Evolutionary conservation across 2,329 filamentous ascomycete genomes (phyloP).

Genomic region (Nemania sp.): DNA sequence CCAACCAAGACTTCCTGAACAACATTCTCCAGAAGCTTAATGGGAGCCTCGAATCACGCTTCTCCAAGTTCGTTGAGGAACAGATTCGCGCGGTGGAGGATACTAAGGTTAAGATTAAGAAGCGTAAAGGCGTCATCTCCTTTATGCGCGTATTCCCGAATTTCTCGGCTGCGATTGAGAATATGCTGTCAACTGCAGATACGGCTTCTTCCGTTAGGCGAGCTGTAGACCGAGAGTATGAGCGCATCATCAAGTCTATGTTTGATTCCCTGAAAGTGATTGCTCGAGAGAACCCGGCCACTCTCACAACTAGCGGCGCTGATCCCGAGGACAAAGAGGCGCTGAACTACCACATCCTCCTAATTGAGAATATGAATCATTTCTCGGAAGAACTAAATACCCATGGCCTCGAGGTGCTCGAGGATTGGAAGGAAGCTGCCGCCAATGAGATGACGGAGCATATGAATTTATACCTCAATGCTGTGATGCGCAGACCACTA

Average conservation of each 20-base stretch:
- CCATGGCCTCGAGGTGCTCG: constrained; percentile 78
- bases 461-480: constrained; percentile 85
- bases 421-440: constrained; percentile 85
- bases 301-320: constrained; percentile 58
- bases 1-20: constrained; percentile 92
- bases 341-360: constrained; percentile 94
- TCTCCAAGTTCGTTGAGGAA: constrained; percentile 91
- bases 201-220: constrained; percentile 73
- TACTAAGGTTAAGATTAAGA: constrained; percentile 98
- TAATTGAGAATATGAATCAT: constrained; percentile 99
- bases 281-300: constrained; percentile 75
- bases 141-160: constrained; percentile 95
- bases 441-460: constrained; percentile 85
- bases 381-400: constrained; percentile 92
- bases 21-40: constrained; percentile 84
- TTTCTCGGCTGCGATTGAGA: constrained; percentile 86
- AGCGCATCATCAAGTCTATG: constrained; percentile 92
- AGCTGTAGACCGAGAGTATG: constrained; percentile 87
- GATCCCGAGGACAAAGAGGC: constrained; percentile 92
- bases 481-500: constrained; percentile 88
- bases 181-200: constrained; percentile 75
- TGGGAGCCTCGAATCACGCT: constrained; percentile 77
- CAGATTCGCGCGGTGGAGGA: constrained; percentile 97
- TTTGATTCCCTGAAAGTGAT: constrained; percentile 97
- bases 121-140: constrained; percentile 94